phyloP scores from a whole-genome alignment of 805 yeast genomes.

The Candida endomychidarum region DNA sequence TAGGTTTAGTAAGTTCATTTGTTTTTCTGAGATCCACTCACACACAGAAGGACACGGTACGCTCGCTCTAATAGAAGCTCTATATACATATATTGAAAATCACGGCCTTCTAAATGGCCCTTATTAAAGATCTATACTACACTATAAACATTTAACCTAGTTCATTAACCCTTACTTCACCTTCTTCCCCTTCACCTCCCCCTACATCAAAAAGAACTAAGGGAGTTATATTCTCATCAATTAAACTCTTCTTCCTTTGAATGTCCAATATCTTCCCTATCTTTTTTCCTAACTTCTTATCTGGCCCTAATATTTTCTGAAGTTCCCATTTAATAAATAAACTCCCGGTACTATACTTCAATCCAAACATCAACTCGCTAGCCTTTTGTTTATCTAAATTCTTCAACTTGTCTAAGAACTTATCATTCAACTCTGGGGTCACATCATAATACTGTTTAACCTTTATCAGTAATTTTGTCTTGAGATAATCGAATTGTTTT shows the following conservation, averaged over 20 bases:
- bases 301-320: constrained; percentile 26
- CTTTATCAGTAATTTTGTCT: constrained; percentile 7
- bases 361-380: constrained; percentile 29
- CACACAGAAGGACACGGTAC: too few species aligned
- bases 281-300: constrained; percentile 14
- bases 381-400: constrained; percentile 19
- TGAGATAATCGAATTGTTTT: constrained; percentile 9
- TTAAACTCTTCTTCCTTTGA: not conserved
- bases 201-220: constrained; percentile 1
- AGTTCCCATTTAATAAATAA: constrained; percentile 34
- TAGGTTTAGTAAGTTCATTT: not conserved
- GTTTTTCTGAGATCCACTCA: too few species aligned
- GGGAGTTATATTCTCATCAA: constrained; percentile 5
- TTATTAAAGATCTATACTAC: too few species aligned
- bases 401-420: constrained; percentile 14
- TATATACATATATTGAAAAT: too few species aligned
- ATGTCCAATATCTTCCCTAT: constrained; percentile 1
- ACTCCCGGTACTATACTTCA: constrained; percentile 24
- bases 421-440: constrained; percentile 9
- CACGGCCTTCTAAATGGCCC: too few species aligned
- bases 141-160: too few species aligned
- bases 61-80: too few species aligned
- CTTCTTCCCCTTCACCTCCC: too few species aligned
- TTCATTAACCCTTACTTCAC: too few species aligned
- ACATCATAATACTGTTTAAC: constrained; percentile 8